A percentile compares a stretch with the other conserved stretches of the same genome.
Evolutionary conservation across 208 protist genomes (phyloP).

Genomic region (Balamuthia mandrillaris): DNA sequence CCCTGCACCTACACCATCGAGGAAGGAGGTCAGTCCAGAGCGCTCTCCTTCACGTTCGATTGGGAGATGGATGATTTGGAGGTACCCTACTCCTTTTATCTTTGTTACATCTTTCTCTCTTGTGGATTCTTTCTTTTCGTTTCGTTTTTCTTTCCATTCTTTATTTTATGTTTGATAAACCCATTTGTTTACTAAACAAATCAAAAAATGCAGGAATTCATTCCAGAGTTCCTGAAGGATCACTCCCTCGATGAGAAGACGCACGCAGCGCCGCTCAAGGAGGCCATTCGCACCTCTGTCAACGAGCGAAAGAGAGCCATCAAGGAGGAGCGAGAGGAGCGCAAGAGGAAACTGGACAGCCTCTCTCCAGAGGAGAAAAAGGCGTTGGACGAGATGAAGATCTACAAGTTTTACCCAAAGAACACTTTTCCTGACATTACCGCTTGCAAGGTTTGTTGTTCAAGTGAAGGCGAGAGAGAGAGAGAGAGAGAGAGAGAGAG

Average conservation of each 20-base stretch:
- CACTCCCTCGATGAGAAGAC: constrained; percentile 24
- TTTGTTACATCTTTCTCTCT: too few relatives aligned
- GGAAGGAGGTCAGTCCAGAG: too few relatives aligned
- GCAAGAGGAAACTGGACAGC: background rate
- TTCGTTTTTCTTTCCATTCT: too few relatives aligned
- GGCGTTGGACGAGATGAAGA: constrained; percentile 45
- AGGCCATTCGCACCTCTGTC: constrained; percentile 10
- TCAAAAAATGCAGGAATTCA: constrained; percentile 15
- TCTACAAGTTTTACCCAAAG: constrained; percentile 56
- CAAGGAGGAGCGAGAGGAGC: background rate
- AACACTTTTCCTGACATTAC: constrained; percentile 31
- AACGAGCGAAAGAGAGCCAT: constrained; percentile 19
- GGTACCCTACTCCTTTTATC: background rate
- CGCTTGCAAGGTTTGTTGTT: constrained; percentile 31
- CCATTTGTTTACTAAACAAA: too few relatives aligned
- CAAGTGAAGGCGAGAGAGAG: too few relatives aligned
- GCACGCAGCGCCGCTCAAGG: background rate
- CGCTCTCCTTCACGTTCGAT: constrained; percentile 39
- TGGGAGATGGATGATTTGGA: constrained; percentile 35
- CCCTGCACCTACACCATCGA: too few relatives aligned
- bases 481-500: too few relatives aligned
- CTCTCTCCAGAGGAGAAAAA: constrained; percentile 34
- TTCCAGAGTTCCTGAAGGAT: constrained; percentile 18
- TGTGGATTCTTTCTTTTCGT: too few relatives aligned
- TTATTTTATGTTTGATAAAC: too few relatives aligned